phyloP scores from a whole-genome alignment of 495 filamentous ascomycete species.

The Annulohypoxylon nitens region DNA sequence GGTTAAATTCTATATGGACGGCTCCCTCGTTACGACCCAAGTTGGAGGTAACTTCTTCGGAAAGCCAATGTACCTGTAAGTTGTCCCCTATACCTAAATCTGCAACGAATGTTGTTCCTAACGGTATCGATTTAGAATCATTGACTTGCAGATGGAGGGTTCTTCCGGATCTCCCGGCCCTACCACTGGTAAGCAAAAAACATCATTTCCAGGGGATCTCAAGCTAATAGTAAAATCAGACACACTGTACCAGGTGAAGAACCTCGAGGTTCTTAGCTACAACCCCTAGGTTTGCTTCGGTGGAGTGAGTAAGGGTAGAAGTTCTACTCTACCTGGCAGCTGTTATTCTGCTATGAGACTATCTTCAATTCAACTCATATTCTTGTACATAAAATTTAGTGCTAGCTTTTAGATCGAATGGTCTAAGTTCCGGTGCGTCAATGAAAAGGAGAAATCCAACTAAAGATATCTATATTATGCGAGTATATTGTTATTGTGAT shows the following conservation, averaged over 20 bases:
- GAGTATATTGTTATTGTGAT: not conserved
- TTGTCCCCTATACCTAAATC: no score
- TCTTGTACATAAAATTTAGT: not conserved
- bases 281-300: constrained; percentile 45
- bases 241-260: constrained; percentile 58
- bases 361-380: not conserved
- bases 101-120: no score
- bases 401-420: not conserved
- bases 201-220: not conserved
- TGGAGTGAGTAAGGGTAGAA: not conserved
- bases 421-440: not conserved
- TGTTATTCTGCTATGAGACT: not conserved
- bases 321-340: not conserved
- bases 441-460: not conserved
- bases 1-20: constrained; percentile 69
- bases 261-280: constrained; percentile 57
- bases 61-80: constrained; percentile 63
- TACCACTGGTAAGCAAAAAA: constrained; percentile 51
- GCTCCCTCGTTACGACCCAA: constrained; percentile 62
- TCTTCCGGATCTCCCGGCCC: constrained; percentile 64
- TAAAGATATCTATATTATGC: not conserved
- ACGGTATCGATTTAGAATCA: no score
- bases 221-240: constrained; percentile 43
- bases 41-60: constrained; percentile 64
- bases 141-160: constrained; percentile 65